Evolutionary conservation across 2,329 filamentous ascomycete species (phyloP).

Genomic region (Diaporthe citriasiana): DNA sequence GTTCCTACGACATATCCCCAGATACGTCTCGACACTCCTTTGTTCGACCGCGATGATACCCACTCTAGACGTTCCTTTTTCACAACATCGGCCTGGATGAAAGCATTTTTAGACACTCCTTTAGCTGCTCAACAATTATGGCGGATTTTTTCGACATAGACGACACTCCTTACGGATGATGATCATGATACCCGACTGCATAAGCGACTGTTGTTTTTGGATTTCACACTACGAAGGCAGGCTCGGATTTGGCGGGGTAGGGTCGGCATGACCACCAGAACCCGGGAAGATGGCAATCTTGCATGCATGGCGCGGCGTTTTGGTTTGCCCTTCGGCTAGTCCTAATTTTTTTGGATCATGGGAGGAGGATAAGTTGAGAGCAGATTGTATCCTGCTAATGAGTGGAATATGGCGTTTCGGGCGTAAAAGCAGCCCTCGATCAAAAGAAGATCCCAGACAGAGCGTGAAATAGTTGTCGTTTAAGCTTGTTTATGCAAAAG

Average conservation of each 20-base stretch:
- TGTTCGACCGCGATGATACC: conserved; percentile 54
- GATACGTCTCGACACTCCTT: conserved; percentile 51
- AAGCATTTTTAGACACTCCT: conserved; percentile 52
- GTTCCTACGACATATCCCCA: conserved; percentile 44
- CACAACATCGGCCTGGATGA: conserved; percentile 50
- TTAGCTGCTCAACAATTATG: conserved; percentile 52
- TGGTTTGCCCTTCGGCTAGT: conserved; percentile 25
- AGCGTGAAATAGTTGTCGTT: conserved; percentile 29
- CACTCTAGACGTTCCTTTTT: conserved; percentile 62
- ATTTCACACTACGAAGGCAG: conserved; percentile 34
- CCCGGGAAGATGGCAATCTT: conserved; percentile 26
- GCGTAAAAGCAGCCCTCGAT: conserved; percentile 23
- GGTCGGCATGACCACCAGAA: conserved; percentile 7
- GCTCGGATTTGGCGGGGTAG: conserved; percentile 19
- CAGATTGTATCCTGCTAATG: conserved; percentile 24
- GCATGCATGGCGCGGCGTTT: conserved; percentile 44
- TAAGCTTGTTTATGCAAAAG: conserved; percentile 32
- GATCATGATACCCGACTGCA: conserved; percentile 66
- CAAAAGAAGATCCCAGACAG: conserved; percentile 24
- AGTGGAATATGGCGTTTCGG: conserved; percentile 36
- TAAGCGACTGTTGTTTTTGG: conserved; percentile 60
- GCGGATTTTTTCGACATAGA: conserved; percentile 56
- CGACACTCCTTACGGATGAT: conserved; percentile 61
- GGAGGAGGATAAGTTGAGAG: conserved; percentile 16
- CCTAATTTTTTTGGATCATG: background rate